These are phyloP conservation scores for Trichaptum fuscoviolaceum DNA, from an alignment of 768 basidiomycete genomes.

Conservation along the genomic window DNA sequence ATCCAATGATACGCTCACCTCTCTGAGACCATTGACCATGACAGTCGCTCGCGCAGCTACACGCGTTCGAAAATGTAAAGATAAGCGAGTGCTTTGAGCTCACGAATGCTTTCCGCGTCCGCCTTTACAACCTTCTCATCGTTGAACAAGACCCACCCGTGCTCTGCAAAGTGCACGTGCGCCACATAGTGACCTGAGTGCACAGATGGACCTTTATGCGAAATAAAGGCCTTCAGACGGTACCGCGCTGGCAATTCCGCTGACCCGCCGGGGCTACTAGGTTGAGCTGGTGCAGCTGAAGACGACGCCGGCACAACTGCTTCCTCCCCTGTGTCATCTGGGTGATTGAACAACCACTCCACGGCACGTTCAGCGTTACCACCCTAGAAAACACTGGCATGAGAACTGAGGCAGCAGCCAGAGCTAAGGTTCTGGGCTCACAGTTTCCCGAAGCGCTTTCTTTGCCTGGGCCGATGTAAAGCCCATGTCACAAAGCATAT, in stretches of 20 bases:
- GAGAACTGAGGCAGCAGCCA: background rate
- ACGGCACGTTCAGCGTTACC: slow-evolving; percentile 81
- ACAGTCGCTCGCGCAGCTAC: slow-evolving; percentile 12
- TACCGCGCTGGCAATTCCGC: slow-evolving; percentile 67
- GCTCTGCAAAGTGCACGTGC: slow-evolving; percentile 52
- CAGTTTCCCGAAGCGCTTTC: slow-evolving; percentile 85
- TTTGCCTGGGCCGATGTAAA: slow-evolving; percentile 78
- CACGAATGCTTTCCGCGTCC: slow-evolving; percentile 73
- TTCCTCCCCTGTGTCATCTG: slow-evolving; percentile 76
- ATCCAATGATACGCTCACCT: background rate
- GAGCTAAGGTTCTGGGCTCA: slow-evolving; percentile 29
- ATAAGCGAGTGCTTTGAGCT: slow-evolving; percentile 83
- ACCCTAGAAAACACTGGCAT: slow-evolving; percentile 33
- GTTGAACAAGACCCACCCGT: slow-evolving; percentile 86
- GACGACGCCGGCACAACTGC: slow-evolving; percentile 17
- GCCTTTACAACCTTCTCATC: slow-evolving; percentile 95
- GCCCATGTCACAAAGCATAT: slow-evolving; percentile 85
- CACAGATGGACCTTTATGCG: slow-evolving; percentile 93
- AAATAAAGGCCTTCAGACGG: slow-evolving; percentile 87
- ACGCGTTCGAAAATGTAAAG: slow-evolving; percentile 85
- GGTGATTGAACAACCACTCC: slow-evolving; percentile 95
- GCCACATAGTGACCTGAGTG: slow-evolving; percentile 95
- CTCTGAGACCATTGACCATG: background rate
- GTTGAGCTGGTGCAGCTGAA: slow-evolving; percentile 17
- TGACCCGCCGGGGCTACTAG: slow-evolving; percentile 42